A percentile compares a stretch with the other conserved stretches of the same genome.
phyloP scores from a whole-genome alignment of 306 rosid genomes.

The Hippophae gyantsensis region DNA sequence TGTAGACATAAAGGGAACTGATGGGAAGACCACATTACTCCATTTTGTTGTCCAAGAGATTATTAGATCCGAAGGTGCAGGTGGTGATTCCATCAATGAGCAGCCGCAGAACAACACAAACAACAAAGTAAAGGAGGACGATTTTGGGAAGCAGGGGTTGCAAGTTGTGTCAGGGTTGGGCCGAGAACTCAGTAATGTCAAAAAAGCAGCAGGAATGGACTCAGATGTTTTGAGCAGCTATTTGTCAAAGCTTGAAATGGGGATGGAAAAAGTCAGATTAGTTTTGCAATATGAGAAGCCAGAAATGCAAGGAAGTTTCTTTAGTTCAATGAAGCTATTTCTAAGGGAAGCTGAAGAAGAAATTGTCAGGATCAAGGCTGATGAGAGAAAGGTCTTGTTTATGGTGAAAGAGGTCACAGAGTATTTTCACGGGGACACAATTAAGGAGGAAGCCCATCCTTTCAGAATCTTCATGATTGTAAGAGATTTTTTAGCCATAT shows the following conservation, averaged over 20 bases:
- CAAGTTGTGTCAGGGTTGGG: slow-evolving; percentile 82
- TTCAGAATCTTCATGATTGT: slow-evolving; percentile 92
- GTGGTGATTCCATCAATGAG: slow-evolving; percentile 45
- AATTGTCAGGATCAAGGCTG: slow-evolving; percentile 53
- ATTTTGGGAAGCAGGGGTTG: slow-evolving; percentile 79
- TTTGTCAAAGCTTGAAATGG: slow-evolving; percentile 77
- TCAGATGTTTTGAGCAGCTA: slow-evolving; percentile 90
- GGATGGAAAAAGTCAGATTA: slow-evolving; percentile 73
- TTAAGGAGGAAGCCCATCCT: slow-evolving; percentile 95
- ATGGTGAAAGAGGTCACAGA: slow-evolving; percentile 87
- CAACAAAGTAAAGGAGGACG: slow-evolving; percentile 45
- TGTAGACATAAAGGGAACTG: slow-evolving; percentile 90
- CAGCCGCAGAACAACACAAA: slow-evolving; percentile 34
- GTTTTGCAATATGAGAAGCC: slow-evolving; percentile 68
- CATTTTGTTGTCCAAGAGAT: slow-evolving; percentile 99
- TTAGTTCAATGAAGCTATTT: slow-evolving; percentile 61
- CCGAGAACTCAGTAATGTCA: slow-evolving; percentile 72
- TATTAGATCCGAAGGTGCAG: slow-evolving; percentile 73
- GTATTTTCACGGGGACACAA: slow-evolving; percentile 80
- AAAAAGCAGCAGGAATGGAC: slow-evolving; percentile 97
- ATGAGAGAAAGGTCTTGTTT: slow-evolving; percentile 59
- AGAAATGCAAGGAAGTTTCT: slow-evolving; percentile 61
- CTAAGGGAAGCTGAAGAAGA: slow-evolving; percentile 76
- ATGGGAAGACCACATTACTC: slow-evolving; percentile 90
- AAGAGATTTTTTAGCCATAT: slow-evolving; percentile 63